These are phyloP conservation scores for Blastobotrys illinoisensis DNA, from an alignment of 1,139 yeast species.

Conservation along the genomic window DNA sequence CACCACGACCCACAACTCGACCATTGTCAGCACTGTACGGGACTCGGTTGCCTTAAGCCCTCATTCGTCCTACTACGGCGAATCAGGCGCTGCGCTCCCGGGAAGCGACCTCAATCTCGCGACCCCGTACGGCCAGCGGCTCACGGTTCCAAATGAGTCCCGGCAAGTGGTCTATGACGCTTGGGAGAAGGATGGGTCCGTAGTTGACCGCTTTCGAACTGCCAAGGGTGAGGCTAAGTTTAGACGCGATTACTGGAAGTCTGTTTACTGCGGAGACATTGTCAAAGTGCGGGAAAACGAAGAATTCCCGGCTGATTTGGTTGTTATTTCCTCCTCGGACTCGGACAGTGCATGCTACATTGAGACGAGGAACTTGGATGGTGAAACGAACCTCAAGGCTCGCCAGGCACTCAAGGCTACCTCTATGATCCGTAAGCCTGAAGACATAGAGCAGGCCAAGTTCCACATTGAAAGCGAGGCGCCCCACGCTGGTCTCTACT, in stretches of 20 bases:
- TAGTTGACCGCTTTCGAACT: conserved; percentile 32
- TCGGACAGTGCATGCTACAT: conserved; percentile 85
- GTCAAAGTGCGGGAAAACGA: conserved; percentile 80
- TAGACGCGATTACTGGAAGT: conserved; percentile 76
- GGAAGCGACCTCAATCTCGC: not conserved
- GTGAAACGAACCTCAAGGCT: conserved; percentile 87
- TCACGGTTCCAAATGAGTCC: not conserved
- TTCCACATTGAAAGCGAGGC: conserved; percentile 89
- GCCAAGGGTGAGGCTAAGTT: conserved; percentile 42
- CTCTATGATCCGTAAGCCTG: conserved; percentile 53
- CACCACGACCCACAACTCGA: not conserved
- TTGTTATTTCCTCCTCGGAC: conserved; percentile 77
- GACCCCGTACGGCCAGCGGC: not conserved
- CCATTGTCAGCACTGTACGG: not conserved
- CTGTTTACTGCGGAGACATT: conserved; percentile 81
- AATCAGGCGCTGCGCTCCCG: not conserved
- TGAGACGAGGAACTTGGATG: conserved; percentile 92
- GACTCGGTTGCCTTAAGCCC: not conserved
- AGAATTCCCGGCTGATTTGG: conserved; percentile 89
- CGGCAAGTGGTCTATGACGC: not conserved
- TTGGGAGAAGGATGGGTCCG: conserved; percentile 16
- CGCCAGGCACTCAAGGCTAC: conserved; percentile 70
- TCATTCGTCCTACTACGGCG: not conserved
- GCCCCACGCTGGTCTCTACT: conserved; percentile 76
- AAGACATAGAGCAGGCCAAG: conserved; percentile 63